A percentile compares a stretch with the other conserved stretches of the same genome.
phyloP scores from a whole-genome alignment of 2,329 filamentous ascomycete species.

The Stemphylium lycopersici region DNA sequence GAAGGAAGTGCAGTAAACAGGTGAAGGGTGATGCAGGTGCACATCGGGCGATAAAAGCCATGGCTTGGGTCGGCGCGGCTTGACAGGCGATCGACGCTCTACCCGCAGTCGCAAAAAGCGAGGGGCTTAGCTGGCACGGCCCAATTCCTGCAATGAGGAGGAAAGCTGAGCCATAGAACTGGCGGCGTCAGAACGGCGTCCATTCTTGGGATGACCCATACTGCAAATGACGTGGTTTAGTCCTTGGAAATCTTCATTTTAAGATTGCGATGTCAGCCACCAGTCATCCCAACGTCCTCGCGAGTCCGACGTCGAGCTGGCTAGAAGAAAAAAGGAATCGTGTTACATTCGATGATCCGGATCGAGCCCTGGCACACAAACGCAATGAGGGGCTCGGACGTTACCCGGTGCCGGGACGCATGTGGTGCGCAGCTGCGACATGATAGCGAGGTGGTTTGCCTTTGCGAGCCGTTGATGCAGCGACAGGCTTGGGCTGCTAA shows the following conservation, averaged over 20 bases:
- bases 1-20: conserved; percentile 29
- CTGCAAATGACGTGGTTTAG: conserved; percentile 27
- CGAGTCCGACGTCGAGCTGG: conserved; percentile 18
- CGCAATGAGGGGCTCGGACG: too few species aligned
- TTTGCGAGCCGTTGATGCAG: too few species aligned
- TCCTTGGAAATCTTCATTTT: conserved; percentile 16
- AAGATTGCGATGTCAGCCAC: conserved; percentile 42
- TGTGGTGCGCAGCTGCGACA: too few species aligned
- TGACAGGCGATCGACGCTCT: conserved; percentile 33
- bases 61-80: conserved; percentile 11
- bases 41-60: conserved; percentile 27
- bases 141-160: conserved; percentile 19
- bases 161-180: conserved; percentile 23
- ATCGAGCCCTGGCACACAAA: too few species aligned
- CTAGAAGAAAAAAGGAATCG: conserved; percentile 17
- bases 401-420: too few species aligned
- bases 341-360: conserved; percentile 15
- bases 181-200: conserved; percentile 36
- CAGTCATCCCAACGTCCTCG: conserved; percentile 13
- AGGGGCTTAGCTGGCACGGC: conserved; percentile 28
- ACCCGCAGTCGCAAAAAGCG: conserved; percentile 26
- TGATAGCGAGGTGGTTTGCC: too few species aligned
- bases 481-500: too few species aligned
- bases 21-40: conserved; percentile 9
- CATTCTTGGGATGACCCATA: conserved; percentile 27